Percentiles rank a stretch among this genome's conserved stretches.
These are phyloP conservation scores for Vararia minispora DNA, from an alignment of 768 basidiomycete genomes.

Conservation along the genomic window DNA sequence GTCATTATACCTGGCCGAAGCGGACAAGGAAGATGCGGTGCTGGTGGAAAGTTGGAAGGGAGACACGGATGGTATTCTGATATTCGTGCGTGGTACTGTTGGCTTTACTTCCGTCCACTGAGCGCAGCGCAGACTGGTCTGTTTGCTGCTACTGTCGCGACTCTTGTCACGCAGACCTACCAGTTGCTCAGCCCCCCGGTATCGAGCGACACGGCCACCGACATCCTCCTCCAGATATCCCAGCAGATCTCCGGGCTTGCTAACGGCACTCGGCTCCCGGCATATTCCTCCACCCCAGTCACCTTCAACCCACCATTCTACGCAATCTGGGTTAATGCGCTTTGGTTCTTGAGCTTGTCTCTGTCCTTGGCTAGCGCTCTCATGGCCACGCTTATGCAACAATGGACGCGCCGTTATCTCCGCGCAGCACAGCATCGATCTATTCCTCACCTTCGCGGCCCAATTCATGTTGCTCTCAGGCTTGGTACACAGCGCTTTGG, in stretches of 20 bases:
- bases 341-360: conserved; percentile 9
- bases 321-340: conserved; percentile 3
- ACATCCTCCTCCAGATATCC: conserved; percentile 2
- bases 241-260: not conserved
- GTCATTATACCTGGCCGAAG: conserved; percentile 4
- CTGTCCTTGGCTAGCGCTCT: conserved; percentile 6
- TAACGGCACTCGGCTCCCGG: not conserved
- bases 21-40: conserved; percentile 7
- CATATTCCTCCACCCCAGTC: not conserved
- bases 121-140: conserved; percentile 4
- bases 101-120: not conserved
- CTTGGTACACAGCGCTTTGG: too few relatives aligned
- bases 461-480: too few relatives aligned
- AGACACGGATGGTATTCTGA: conserved; percentile 9
- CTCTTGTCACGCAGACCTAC: conserved; percentile 13
- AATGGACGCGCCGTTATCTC: conserved; percentile 7
- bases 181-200: conserved; percentile 5
- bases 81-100: conserved; percentile 14
- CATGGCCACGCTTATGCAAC: conserved; percentile 4
- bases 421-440: too few relatives aligned
- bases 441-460: too few relatives aligned
- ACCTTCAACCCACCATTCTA: not conserved
- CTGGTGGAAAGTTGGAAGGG: conserved; percentile 8
- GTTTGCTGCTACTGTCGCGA: conserved; percentile 12
- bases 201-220: not conserved